Conservation (phyloP, 257 asterid species). For the Apocynum venetum region DNA sequence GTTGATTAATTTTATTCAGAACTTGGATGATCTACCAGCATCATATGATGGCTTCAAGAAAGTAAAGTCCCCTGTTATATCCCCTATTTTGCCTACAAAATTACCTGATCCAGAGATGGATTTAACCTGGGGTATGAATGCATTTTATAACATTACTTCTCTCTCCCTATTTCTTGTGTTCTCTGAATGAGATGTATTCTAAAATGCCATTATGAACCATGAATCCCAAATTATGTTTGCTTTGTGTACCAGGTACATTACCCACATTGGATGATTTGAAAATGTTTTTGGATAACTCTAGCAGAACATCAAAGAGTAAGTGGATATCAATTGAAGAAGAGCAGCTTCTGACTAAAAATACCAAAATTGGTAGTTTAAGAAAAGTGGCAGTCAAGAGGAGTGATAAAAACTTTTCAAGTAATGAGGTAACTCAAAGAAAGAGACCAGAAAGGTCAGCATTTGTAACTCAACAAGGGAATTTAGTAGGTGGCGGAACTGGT, state of each 20-base stretch:
- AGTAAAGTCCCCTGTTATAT: constrained; percentile 43
- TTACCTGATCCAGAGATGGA: constrained; percentile 36
- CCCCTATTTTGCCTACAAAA: constrained; percentile 43
- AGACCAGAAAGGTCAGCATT: constrained; percentile 65
- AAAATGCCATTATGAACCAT: not conserved
- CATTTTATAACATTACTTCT: not conserved
- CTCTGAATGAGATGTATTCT: not conserved
- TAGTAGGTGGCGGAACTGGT: constrained; percentile 75
- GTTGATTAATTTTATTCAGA: constrained; percentile 29
- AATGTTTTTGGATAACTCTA: constrained; percentile 33
- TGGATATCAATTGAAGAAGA: constrained; percentile 45
- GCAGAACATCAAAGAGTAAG: constrained; percentile 29
- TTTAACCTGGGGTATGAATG: constrained; percentile 60
- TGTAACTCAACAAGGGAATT: constrained; percentile 53
- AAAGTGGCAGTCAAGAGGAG: constrained; percentile 25
- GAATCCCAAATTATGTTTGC: not conserved
- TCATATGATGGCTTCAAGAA: constrained; percentile 60
- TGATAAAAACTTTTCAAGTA: constrained; percentile 22
- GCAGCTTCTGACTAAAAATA: constrained; percentile 22
- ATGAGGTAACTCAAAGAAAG: constrained; percentile 35
- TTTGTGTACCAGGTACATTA: constrained; percentile 45
- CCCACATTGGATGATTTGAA: constrained; percentile 61
- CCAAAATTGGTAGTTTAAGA: constrained; percentile 14
- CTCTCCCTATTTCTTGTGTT: not conserved
- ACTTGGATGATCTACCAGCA: constrained; percentile 54